phyloP scores from a whole-genome alignment of 1,139 yeast genomes.

The Sugiyamaella neomexicana region DNA sequence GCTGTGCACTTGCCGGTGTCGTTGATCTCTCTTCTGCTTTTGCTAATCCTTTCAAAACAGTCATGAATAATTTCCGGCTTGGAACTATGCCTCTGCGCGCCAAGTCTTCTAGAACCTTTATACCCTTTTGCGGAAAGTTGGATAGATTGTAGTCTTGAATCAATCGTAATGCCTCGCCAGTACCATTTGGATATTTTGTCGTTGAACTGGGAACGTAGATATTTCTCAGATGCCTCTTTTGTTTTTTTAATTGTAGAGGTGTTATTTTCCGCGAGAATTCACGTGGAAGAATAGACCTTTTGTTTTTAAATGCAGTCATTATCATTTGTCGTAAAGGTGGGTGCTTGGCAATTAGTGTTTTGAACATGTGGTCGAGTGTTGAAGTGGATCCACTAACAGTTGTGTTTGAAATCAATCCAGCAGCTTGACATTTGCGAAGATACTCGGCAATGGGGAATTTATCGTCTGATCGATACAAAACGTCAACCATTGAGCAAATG shows the following conservation, averaged over 20 bases:
- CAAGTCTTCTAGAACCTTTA: conserved; percentile 24
- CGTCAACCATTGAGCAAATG: neutral
- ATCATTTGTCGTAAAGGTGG: conserved; percentile 7
- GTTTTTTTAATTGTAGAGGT: conserved; percentile 2
- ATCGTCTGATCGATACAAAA: neutral
- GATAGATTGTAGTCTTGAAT: conserved; percentile 18
- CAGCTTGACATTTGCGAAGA: neutral
- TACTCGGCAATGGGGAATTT: conserved; percentile 12
- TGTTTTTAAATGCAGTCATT: conserved; percentile 2
- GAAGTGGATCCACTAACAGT: neutral
- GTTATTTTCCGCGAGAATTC: neutral
- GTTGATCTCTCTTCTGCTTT: conserved; percentile 8
- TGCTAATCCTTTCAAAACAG: conserved; percentile 24
- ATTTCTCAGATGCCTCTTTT: neutral
- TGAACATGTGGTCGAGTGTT: conserved; percentile 5
- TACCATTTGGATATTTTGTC: conserved; percentile 7
- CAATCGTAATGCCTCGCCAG: conserved; percentile 15
- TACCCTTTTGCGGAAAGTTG: conserved; percentile 21
- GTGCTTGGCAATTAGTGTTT: conserved; percentile 2
- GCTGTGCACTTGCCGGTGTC: neutral
- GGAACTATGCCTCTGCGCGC: conserved; percentile 27
- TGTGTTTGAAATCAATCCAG: neutral
- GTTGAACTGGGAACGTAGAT: neutral
- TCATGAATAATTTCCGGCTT: conserved; percentile 21
- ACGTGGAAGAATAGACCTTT: neutral